Evolutionary conservation across 306 rosid species (phyloP), one percentile per base, ranked within the genome.

Genomic region (Calophaca sinica): DNA sequence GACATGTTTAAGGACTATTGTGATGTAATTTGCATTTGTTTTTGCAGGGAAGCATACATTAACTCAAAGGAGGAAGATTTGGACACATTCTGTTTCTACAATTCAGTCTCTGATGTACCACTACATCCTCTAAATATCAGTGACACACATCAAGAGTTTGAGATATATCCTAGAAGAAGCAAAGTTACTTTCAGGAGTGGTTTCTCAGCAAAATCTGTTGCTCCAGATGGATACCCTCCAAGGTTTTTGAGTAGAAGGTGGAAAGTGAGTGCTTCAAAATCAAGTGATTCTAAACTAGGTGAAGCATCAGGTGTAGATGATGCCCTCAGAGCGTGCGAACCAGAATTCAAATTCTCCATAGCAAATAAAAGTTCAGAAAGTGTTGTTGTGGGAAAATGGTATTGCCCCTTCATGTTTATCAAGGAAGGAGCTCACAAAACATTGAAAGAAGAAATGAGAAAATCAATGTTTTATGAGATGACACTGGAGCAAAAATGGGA

Each of bases 401-500:
- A 92, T 29, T 67, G 85, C 51, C 98, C 96, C 74, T 86, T 90
- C 33, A 66, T 87, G 81, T 90, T 90, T 58, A 26, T 92, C 45
- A 84, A 76, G 81, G 98, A 88, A 63, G 83, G 90, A 55, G 33
- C 77, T 53, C 72, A 46, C 20, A 85, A 5, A 62, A 83, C 83
- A 58, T 32, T 85, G 74, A 85, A 67, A 49, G 80, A 84, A 61
- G 87, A 87, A 49, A 73, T 84, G 82, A 78, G 75, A 8, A 77
- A 58, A 3, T 74, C 90, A 8, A 77, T 79, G 87, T 90, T 84
- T 52, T 88, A 93, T 63, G 85, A 88, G 79, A 73, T 89, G 85
- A 90, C 88, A 36, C 86, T 93, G 0, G 88, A 90, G 79, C 91
- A 90, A 39, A 81, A 76, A 11, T 93, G 94, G 94, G 90, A 88